Evolutionary conservation across 2,329 filamentous ascomycete species (phyloP).

Genomic region (Fusarium oligoseptatum): DNA sequence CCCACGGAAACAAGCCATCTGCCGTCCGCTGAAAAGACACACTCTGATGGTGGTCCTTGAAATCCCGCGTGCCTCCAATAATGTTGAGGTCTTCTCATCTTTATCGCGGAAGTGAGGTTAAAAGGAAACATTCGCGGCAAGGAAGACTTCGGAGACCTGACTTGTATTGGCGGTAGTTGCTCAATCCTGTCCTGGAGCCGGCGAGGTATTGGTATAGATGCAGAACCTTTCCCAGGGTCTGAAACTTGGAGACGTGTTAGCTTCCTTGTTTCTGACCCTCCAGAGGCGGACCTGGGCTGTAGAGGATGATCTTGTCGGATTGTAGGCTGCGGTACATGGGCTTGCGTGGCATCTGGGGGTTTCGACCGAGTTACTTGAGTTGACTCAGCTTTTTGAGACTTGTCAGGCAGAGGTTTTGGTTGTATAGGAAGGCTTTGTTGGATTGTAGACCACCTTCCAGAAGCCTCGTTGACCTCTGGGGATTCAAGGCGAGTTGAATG

Average conservation of each 20-base stretch:
- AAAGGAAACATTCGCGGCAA: not conserved
- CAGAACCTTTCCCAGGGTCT: not conserved
- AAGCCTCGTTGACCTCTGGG: not conserved
- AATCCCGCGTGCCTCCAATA: not conserved
- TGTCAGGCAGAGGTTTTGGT: not conserved
- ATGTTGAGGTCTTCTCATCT: not conserved
- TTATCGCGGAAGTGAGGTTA: not conserved
- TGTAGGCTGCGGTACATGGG: no score
- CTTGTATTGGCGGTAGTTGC: not conserved
- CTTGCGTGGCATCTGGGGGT: no score
- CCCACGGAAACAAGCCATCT: not conserved
- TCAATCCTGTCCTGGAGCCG: rapidly evolving
- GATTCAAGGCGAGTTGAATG: no score
- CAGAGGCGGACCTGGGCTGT: no score
- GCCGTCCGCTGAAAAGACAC: not conserved
- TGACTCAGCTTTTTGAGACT: no score
- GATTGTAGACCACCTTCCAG: not conserved
- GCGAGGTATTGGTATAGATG: rapidly evolving
- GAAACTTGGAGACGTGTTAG: not conserved
- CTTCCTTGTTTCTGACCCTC: no score
- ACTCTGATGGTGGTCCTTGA: not conserved
- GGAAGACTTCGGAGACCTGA: not conserved
- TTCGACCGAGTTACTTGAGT: no score
- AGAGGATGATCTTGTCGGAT: no score
- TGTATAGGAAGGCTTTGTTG: not conserved